Evolutionary conservation across 2,329 filamentous ascomycete species (phyloP).

Genomic region (Trichoderma asperellum): DNA sequence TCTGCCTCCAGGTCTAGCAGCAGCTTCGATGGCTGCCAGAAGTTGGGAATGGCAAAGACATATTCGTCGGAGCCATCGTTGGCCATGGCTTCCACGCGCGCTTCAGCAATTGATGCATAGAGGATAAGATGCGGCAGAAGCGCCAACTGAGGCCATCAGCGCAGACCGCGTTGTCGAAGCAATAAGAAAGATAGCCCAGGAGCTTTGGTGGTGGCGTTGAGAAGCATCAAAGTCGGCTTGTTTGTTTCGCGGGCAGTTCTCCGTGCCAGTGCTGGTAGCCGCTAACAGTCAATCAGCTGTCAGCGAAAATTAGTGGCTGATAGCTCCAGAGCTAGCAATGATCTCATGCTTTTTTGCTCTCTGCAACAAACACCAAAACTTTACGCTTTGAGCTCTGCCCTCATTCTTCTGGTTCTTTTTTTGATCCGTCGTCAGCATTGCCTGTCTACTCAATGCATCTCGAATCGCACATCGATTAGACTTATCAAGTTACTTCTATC

Average conservation of each 20-base stretch:
- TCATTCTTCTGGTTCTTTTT: not conserved
- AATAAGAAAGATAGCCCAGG: not conserved
- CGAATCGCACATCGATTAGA: not conserved
- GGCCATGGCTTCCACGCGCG: slow-evolving; percentile 36
- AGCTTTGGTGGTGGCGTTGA: not conserved
- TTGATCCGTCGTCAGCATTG: not conserved
- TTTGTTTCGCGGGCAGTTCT: not conserved
- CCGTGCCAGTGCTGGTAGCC: not conserved
- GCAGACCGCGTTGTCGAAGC: not conserved
- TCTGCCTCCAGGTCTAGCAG: slow-evolving; percentile 41
- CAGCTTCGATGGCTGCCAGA: slow-evolving; percentile 60
- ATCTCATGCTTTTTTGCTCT: slow-evolving; percentile 27
- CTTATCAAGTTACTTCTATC: not conserved
- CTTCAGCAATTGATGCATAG: slow-evolving; percentile 18
- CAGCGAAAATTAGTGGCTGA: slow-evolving; percentile 17
- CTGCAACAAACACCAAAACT: not conserved
- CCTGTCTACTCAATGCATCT: not conserved
- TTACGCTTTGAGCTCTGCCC: not conserved
- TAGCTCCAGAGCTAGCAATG: slow-evolving; percentile 13
- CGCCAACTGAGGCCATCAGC: slow-evolving; percentile 10
- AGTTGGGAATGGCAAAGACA: slow-evolving; percentile 66
- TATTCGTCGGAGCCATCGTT: slow-evolving; percentile 52
- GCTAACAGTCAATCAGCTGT: not conserved
- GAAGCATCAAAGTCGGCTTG: not conserved
- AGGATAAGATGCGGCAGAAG: not conserved